phyloP scores from a whole-genome alignment of 2,329 filamentous ascomycete genomes.

The Aspergillus spinulosporus region DNA sequence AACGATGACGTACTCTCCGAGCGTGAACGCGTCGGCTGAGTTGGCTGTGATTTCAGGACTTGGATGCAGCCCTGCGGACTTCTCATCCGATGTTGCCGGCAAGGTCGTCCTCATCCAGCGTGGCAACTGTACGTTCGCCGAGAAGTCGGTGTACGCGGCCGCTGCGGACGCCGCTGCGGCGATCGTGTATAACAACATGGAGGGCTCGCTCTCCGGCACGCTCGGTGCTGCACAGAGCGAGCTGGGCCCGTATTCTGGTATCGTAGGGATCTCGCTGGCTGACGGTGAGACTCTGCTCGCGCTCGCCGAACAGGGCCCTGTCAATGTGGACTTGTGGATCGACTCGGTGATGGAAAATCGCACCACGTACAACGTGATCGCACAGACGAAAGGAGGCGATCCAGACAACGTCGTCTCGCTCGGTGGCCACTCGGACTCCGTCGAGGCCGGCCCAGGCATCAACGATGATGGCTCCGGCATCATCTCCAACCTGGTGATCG shows the following conservation, averaged over 20 bases:
- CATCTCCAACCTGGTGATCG: conserved; percentile 59
- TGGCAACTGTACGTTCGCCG: conserved; percentile 69
- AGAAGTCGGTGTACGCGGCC: conserved; percentile 68
- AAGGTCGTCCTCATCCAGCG: conserved; percentile 70
- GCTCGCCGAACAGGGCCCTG: conserved; percentile 46
- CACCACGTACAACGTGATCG: conserved; percentile 59
- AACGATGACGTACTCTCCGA: conserved; percentile 66
- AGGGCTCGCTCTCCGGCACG: conserved; percentile 64
- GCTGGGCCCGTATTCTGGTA: conserved; percentile 53
- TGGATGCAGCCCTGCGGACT: conserved; percentile 68
- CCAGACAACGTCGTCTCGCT: conserved; percentile 59
- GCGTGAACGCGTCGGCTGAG: conserved; percentile 27
- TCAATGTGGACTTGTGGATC: conserved; percentile 49
- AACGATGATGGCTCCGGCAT: conserved; percentile 75
- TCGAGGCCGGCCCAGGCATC: conserved; percentile 65
- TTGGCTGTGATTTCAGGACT: conserved; percentile 62
- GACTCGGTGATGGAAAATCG: conserved; percentile 49
- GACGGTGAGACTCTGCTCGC: conserved; percentile 58
- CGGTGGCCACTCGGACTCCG: conserved; percentile 62
- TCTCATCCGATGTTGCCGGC: conserved; percentile 56
- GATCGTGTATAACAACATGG: conserved; percentile 71
- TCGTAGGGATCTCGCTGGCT: conserved; percentile 63
- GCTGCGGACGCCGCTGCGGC: conserved; percentile 70
- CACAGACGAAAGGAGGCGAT: conserved; percentile 59
- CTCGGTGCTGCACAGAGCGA: conserved; percentile 60